Evolutionary conservation across 2,329 filamentous ascomycete genomes (phyloP).

Genomic region (Akanthomyces dipterigenus): DNA sequence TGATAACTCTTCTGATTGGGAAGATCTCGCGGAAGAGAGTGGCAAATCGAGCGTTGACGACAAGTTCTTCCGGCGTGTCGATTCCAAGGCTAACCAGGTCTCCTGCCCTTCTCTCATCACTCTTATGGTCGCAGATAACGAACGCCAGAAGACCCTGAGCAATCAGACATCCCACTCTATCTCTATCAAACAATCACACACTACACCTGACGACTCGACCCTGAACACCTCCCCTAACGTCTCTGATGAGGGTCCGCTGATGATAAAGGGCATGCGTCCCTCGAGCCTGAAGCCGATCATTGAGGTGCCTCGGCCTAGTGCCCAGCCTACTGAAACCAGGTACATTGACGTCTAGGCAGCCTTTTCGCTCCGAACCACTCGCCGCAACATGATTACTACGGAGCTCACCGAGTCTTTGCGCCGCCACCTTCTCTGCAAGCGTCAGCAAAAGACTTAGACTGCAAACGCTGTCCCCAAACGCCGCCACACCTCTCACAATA

Average conservation of each 20-base stretch:
- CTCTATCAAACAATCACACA: too few species aligned
- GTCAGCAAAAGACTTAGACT: slow-evolving; percentile 86
- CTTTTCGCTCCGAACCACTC: slow-evolving; percentile 83
- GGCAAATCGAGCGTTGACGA: slow-evolving; percentile 78
- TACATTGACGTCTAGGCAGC: slow-evolving; percentile 61
- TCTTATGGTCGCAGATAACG: slow-evolving; percentile 73
- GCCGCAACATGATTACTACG: slow-evolving; percentile 90
- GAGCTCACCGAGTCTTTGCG: slow-evolving; percentile 90
- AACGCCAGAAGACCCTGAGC: slow-evolving; percentile 62
- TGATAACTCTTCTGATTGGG: slow-evolving; percentile 53
- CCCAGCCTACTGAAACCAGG: slow-evolving; percentile 71
- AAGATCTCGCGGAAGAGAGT: slow-evolving; percentile 70
- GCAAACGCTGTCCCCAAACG: slow-evolving; percentile 85
- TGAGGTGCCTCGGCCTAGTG: slow-evolving; percentile 58
- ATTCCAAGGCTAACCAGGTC: slow-evolving; percentile 75
- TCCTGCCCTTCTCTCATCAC: slow-evolving; percentile 86
- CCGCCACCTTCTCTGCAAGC: slow-evolving; percentile 87
- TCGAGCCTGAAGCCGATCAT: slow-evolving; percentile 47
- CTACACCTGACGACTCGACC: too few species aligned
- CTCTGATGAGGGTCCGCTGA: slow-evolving; percentile 55
- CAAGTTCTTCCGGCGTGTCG: slow-evolving; percentile 81
- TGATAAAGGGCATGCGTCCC: slow-evolving; percentile 53
- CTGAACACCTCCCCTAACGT: slow-evolving; percentile 58
- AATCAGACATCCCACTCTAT: slow-evolving; percentile 59
- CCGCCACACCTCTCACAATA: slow-evolving; percentile 82